Evolutionary conservation across 805 yeast genomes (phyloP).

Genomic region (Lipomyces starkeyi): DNA sequence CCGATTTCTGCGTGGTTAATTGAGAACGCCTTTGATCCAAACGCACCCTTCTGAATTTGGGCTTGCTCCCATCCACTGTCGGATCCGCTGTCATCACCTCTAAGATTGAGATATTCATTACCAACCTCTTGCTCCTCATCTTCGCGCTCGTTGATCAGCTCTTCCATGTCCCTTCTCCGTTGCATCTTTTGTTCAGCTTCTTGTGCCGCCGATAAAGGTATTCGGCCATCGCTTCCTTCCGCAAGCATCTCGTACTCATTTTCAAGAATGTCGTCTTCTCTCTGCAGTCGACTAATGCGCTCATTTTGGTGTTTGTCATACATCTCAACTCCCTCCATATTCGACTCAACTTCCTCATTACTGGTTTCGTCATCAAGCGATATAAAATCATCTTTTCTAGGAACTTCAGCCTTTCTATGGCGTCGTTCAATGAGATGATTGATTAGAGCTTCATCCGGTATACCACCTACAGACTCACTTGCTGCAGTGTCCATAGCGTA

Average conservation of each 20-base stretch:
- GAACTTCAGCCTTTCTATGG: constrained; percentile 14
- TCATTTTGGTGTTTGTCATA: constrained; percentile 1
- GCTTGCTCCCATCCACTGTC: constrained; percentile 37
- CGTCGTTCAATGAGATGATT: constrained; percentile 33
- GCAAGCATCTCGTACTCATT: constrained; percentile 34
- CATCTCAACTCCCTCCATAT: constrained; percentile 23
- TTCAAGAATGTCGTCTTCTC: constrained; percentile 29
- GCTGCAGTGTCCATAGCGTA: constrained; percentile 24
- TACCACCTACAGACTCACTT: constrained; percentile 20
- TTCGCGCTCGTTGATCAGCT: constrained; percentile 30
- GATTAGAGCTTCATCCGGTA: constrained; percentile 36
- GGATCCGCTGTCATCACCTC: constrained; percentile 20
- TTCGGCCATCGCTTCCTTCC: constrained; percentile 36
- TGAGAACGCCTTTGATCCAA: constrained; percentile 15
- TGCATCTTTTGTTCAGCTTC: constrained; percentile 25
- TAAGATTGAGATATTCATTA: constrained; percentile 19
- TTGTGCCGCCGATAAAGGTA: constrained; percentile 33
- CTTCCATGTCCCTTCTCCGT: constrained; percentile 27
- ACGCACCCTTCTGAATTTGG: constrained; percentile 32
- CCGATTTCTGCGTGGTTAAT: not conserved
- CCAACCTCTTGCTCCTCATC: constrained; percentile 22
- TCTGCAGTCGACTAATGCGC: constrained; percentile 18
- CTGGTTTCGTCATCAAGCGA: constrained; percentile 29
- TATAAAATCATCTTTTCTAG: constrained; percentile 22
- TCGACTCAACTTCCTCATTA: constrained; percentile 5